Evolutionary conservation across 305 asterid genomes (phyloP), one percentile per base, ranked within the genome.

Genomic region (Solanum hybrid): DNA sequence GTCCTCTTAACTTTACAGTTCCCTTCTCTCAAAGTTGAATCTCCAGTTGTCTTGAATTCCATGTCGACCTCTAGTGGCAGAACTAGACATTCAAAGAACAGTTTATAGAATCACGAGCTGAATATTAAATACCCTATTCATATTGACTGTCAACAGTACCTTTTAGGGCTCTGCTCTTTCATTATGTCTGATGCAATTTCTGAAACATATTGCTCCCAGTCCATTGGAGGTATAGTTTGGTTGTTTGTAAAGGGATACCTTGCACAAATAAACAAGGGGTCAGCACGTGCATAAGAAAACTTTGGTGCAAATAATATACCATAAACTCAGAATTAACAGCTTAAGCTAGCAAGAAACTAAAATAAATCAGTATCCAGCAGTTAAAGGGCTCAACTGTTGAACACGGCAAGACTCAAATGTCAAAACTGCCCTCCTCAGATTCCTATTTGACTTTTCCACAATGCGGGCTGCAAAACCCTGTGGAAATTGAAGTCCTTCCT

Each of bases 81-180:
- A 51, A 31, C 36, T 29, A 31, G 75, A 29, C 31, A 84, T 51
- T 51, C 73, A 84, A 84, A 84, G 26, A 71, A 51, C 87, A 42
- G 71, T 84, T 36, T 78, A 78, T 78, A 78, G 84, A 78, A 85
- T 45, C 88, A 78, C 87, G 9, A 26, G 88, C 82, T 81, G 66
- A 40, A 14, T 29, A 26, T 26, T 42, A 40, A 82, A 42, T 42
- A 27, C 87, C 71, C 71, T 19, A 73, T 73, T 22, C 76, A 64
- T 89, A 86, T 84, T 90, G 71, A 88, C 51, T 60, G 86, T n/a
- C 89, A 45, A 86, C 66, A 90, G 90, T 91, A 97, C 99, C 99
- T 89, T 95, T 97, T 97, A 56, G 99, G 99, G 91, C 96, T 96
- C 92, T 97, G 99, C 93, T 97, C 99, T 92, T 95, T 96, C 91